Conservation (phyloP, 169 alveolate species). For the Plasmodium inui region DNA sequence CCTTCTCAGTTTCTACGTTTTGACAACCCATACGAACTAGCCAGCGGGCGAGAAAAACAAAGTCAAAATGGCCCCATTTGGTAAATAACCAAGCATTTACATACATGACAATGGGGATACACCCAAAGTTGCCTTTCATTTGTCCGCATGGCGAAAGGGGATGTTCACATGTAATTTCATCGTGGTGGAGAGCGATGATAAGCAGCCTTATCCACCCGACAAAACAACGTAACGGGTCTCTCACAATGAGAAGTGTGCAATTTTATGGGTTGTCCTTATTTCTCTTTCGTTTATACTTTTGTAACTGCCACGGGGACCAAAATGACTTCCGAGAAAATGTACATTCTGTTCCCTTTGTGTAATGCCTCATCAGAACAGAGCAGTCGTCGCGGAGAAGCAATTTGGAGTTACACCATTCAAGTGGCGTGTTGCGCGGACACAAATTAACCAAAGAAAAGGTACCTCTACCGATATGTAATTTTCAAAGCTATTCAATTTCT, state of each 20-base stretch:
- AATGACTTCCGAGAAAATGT: background rate
- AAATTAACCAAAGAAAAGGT: background rate
- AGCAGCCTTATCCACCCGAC: background rate
- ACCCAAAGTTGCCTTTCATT: background rate
- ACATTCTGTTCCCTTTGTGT: background rate
- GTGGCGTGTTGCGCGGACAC: background rate
- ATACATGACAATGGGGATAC: background rate
- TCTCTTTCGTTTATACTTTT: background rate
- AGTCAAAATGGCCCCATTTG: background rate
- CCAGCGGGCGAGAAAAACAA: background rate
- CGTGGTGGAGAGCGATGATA: background rate
- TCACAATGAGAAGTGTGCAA: background rate
- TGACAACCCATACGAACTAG: background rate
- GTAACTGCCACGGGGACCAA: background rate
- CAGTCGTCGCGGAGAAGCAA: background rate
- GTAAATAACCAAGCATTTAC: background rate
- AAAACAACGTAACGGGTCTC: background rate
- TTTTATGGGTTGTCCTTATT: background rate
- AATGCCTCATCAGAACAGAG: background rate
- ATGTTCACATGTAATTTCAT: background rate
- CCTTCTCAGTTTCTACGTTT: background rate
- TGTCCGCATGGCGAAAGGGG: background rate
- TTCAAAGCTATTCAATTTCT: background rate
- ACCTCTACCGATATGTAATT: background rate
- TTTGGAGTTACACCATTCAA: background rate